These are phyloP conservation scores for Naegleria gruberi DNA, from an alignment of 208 protist species.

Conservation along the genomic window DNA sequence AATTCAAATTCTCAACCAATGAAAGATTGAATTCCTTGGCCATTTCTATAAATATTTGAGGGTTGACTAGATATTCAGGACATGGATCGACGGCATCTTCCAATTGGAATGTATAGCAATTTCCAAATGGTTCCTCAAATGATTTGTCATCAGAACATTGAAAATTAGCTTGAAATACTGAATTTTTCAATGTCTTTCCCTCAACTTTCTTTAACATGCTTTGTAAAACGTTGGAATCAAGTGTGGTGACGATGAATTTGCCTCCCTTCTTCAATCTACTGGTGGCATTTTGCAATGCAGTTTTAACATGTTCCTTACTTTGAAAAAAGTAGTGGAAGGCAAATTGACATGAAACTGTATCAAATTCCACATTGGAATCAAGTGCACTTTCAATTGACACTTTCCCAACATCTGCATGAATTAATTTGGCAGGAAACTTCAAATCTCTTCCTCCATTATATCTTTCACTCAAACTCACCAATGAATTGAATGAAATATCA, in stretches of 20 bases:
- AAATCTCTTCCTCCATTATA: neutral
- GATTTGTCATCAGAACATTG: neutral
- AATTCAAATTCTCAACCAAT: neutral
- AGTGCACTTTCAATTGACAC: neutral
- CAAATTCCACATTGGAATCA: neutral
- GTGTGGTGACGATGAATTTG: neutral
- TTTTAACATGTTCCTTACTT: neutral
- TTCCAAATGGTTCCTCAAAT: neutral
- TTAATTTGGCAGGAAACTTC: no score
- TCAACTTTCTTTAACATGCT: neutral
- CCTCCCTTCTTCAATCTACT: neutral
- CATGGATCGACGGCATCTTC: neutral
- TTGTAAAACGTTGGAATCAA: neutral
- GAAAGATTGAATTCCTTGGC: neutral
- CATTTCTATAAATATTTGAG: neutral
- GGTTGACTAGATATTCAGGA: neutral
- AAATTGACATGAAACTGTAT: neutral
- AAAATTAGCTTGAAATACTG: no score
- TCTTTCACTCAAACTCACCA: no score
- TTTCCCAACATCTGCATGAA: neutral
- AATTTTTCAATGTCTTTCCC: no score
- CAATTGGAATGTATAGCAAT: neutral
- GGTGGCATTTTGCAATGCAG: neutral
- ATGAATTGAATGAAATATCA: no score
- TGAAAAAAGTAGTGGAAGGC: slow-evolving; percentile 7